Percentiles rank a stretch among this genome's conserved stretches.
Conservation (phyloP, 352 stramenopile genomes). For the Thalassiosira gravida region DNA sequence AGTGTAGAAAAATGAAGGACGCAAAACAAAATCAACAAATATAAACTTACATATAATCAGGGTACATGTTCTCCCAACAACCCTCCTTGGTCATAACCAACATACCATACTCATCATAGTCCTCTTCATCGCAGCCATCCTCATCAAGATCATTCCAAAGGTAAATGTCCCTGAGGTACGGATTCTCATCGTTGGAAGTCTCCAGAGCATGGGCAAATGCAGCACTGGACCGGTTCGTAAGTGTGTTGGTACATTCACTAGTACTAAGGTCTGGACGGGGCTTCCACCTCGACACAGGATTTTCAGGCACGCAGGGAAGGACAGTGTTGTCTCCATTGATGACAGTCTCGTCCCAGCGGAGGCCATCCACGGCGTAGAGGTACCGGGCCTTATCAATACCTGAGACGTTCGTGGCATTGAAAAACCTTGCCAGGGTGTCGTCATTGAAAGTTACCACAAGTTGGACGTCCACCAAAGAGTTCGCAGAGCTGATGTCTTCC, state of each 20-base stretch:
- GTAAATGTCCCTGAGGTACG: constrained; percentile 55
- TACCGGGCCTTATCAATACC: constrained; percentile 7
- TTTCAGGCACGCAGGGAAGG: constrained; percentile 42
- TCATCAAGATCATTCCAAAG: constrained; percentile 55
- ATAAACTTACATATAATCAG: constrained; percentile 60
- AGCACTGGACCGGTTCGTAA: constrained; percentile 28
- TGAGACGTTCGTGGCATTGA: constrained; percentile 25
- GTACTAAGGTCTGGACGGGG: constrained; percentile 36
- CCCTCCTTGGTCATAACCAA: constrained; percentile 61
- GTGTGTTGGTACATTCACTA: constrained; percentile 42
- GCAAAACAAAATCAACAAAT: not conserved
- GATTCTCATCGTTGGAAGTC: constrained; percentile 63
- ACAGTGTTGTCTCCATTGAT: constrained; percentile 23
- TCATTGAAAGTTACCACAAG: constrained; percentile 43
- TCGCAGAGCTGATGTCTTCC: constrained; percentile 24
- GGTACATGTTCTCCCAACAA: constrained; percentile 68
- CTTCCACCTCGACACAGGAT: constrained; percentile 52
- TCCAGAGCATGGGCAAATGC: constrained; percentile 41
- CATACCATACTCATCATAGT: constrained; percentile 58
- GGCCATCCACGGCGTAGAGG: constrained; percentile 45
- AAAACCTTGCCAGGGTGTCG: constrained; percentile 23
- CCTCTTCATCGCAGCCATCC: constrained; percentile 53
- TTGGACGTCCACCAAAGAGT: constrained; percentile 33
- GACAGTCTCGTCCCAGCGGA: constrained; percentile 45
- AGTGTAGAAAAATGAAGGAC: not conserved